These are phyloP conservation scores for Huntiella decipiens DNA, from an alignment of 2,329 filamentous ascomycete species.

Conservation along the genomic window DNA sequence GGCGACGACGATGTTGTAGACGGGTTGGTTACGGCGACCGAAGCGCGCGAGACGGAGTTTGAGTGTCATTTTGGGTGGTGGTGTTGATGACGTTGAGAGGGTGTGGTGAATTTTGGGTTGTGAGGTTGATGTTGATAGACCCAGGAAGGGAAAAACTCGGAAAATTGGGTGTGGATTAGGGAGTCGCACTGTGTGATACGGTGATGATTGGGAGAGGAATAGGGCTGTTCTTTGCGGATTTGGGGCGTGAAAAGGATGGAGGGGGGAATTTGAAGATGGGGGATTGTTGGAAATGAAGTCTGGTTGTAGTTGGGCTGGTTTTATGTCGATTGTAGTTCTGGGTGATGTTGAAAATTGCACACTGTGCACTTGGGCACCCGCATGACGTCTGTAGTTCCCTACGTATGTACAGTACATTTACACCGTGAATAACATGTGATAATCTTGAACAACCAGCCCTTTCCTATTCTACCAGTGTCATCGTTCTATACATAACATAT, in stretches of 20 bases:
- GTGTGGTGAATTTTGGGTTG: not conserved
- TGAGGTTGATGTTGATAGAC: not conserved
- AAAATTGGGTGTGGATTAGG: not conserved
- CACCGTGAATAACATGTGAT: too few relatives aligned
- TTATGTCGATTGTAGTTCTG: too few relatives aligned
- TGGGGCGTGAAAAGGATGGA: not conserved
- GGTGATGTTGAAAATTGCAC: too few relatives aligned
- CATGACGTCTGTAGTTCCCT: too few relatives aligned
- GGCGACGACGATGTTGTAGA: constrained; percentile 94
- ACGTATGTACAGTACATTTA: too few relatives aligned
- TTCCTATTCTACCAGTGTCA: too few relatives aligned
- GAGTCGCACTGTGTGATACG: not conserved
- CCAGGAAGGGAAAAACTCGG: not conserved
- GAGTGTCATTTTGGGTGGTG: constrained; percentile 53
- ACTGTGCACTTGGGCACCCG: too few relatives aligned
- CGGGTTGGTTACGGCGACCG: constrained; percentile 67
- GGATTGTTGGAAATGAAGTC: not conserved
- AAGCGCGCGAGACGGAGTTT: constrained; percentile 89
- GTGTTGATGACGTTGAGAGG: not conserved
- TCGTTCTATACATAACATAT: too few relatives aligned
- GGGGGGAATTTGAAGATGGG: not conserved
- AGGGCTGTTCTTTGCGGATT: not conserved
- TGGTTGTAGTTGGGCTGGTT: too few relatives aligned
- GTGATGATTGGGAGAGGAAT: not conserved
- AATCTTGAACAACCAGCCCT: too few relatives aligned